These are phyloP conservation scores for Zoysia japonica DNA, from an alignment of 176 grass and related monocot species.

Conservation along the genomic window DNA sequence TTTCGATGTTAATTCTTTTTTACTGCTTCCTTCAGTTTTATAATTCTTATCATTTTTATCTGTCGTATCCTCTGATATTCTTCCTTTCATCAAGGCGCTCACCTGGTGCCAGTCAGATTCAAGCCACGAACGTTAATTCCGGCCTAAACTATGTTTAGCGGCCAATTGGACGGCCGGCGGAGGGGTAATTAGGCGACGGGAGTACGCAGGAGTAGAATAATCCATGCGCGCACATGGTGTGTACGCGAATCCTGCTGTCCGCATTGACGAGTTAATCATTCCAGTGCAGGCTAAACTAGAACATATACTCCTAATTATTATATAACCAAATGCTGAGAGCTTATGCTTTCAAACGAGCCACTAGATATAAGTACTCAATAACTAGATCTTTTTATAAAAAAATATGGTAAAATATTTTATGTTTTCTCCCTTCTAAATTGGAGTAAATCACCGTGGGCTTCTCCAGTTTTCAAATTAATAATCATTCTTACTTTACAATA, in stretches of 20 bases:
- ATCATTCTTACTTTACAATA: too few species aligned
- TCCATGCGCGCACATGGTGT: slow-evolving; percentile 35
- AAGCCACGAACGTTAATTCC: neutral
- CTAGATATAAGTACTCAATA: too few species aligned
- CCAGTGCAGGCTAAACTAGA: neutral
- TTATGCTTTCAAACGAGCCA: too few species aligned
- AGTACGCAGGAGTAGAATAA: slow-evolving; percentile 18
- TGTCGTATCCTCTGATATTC: neutral
- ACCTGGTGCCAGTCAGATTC: neutral
- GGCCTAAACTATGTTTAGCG: slow-evolving; percentile 14
- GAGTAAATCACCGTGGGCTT: too few species aligned
- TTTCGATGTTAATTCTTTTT: too few species aligned
- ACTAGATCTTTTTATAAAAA: too few species aligned
- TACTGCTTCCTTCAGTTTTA: too few species aligned
- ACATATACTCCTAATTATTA: neutral
- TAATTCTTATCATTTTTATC: too few species aligned
- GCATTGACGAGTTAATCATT: slow-evolving; percentile 43
- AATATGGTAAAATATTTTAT: too few species aligned
- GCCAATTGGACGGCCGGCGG: slow-evolving; percentile 4
- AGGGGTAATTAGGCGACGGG: neutral
- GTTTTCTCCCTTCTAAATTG: too few species aligned
- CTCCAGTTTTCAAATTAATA: too few species aligned
- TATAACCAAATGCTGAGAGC: neutral
- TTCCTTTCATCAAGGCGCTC: neutral
- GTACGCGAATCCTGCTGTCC: slow-evolving; percentile 42